Evolutionary conservation across 2,329 filamentous ascomycete genomes (phyloP).

Genomic region (Aspergillus tanneri): DNA sequence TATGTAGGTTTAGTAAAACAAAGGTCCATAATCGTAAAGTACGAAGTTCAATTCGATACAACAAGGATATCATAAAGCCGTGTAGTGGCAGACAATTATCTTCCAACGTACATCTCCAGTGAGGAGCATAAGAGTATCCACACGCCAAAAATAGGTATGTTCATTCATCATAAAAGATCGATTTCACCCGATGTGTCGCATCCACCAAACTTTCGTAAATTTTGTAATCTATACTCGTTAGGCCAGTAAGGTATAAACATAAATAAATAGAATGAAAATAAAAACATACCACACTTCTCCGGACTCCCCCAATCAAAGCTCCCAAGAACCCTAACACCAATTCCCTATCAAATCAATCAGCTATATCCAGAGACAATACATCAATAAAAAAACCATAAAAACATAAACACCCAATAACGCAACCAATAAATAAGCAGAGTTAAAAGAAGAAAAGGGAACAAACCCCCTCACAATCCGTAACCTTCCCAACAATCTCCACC

Average conservation of each 20-base stretch:
- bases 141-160: conserved; percentile 8
- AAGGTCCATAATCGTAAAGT: too few species aligned
- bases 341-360: conserved; percentile 27
- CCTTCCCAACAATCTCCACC: conserved; percentile 50
- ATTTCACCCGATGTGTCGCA: conserved; percentile 74
- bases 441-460: conserved; percentile 10
- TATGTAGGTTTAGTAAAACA: too few species aligned
- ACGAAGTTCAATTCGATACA: too few species aligned
- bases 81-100: too few species aligned
- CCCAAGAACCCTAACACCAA: conserved; percentile 43
- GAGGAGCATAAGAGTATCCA: too few species aligned
- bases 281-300: conserved; percentile 38
- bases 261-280: conserved; percentile 1
- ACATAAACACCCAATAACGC: neutral
- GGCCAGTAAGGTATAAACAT: neutral
- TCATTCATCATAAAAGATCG: conserved; percentile 68
- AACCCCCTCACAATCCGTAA: conserved; percentile 44
- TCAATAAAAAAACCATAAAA: neutral
- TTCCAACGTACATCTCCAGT: too few species aligned
- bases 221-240: conserved; percentile 61
- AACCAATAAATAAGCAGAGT: neutral
- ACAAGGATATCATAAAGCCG: too few species aligned
- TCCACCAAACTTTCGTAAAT: conserved; percentile 79
- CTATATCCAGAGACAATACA: neutral
- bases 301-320: conserved; percentile 46